Evolutionary conservation across 164 flowering plant genomes (phyloP).

Genomic region (Annona cherimola): DNA sequence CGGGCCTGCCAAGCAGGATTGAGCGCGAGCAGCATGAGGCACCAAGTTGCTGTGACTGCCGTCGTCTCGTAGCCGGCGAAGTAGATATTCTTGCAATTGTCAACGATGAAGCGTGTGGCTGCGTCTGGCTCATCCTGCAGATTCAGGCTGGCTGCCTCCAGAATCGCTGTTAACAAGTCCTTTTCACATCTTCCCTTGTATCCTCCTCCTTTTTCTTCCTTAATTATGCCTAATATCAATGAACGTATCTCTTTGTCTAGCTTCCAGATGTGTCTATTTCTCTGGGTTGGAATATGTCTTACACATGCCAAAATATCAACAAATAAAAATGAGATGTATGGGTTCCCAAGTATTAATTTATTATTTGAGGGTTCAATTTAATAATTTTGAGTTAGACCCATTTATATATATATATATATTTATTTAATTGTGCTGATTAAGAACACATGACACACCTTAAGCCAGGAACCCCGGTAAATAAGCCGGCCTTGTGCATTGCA

Average conservation of each 20-base stretch:
- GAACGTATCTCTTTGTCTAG: conserved; percentile 32
- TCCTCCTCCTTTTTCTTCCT: conserved; percentile 17
- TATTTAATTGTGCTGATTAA: no score
- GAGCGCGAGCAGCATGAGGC: conserved; percentile 26
- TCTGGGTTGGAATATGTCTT: conserved; percentile 36
- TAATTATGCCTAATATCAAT: conserved; percentile 34
- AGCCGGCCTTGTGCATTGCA: conserved; percentile 16
- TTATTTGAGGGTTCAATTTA: neutral
- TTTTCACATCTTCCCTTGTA: conserved; percentile 11
- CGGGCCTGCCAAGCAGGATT: conserved; percentile 30
- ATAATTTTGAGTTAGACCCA: neutral
- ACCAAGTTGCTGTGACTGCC: conserved; percentile 25
- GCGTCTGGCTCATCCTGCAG: conserved; percentile 21
- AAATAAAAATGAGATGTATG: neutral
- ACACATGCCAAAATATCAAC: neutral
- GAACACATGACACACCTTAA: conserved; percentile 20
- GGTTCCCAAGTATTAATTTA: neutral
- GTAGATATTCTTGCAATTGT: conserved; percentile 63
- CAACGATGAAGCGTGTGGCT: conserved; percentile 39
- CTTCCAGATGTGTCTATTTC: conserved; percentile 36
- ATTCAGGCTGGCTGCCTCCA: conserved; percentile 38
- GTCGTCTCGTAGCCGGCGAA: conserved; percentile 49
- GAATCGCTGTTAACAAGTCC: conserved; percentile 40
- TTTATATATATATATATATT: neutral
- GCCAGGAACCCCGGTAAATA: conserved; percentile 26